Evolutionary conservation across 169 alveolate species (phyloP).

Genomic region (Besnoitia besnoiti): DNA sequence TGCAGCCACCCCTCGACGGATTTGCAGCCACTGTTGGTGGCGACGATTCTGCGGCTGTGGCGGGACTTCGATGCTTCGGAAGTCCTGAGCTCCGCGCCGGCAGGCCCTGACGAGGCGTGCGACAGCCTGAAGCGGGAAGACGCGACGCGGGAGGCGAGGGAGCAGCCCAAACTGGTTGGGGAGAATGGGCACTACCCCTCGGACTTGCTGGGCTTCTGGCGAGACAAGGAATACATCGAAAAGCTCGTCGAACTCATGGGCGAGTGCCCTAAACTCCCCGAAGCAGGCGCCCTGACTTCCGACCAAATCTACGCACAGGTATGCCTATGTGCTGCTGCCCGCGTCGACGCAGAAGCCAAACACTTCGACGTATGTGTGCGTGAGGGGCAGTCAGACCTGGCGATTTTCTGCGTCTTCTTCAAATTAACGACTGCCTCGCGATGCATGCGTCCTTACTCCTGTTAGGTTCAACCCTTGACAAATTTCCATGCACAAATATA

Average conservation of each 20-base stretch:
- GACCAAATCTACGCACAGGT: conserved; percentile 69
- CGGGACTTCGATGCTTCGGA: conserved; percentile 40
- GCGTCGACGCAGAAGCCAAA: too few relatives aligned
- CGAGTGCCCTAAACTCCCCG: conserved; percentile 58
- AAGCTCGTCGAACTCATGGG: conserved; percentile 53
- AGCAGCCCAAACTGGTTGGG: conserved; percentile 21
- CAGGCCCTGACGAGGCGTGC: background rate
- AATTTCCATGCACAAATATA: background rate
- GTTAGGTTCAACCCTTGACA: too few relatives aligned
- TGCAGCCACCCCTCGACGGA: conserved; percentile 62
- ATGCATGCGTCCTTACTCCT: background rate
- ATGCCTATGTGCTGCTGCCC: too few relatives aligned
- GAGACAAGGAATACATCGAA: conserved; percentile 64
- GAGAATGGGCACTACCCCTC: conserved; percentile 37
- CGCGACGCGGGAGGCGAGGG: background rate
- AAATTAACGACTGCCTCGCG: too few relatives aligned
- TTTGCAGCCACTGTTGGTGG: conserved; percentile 50
- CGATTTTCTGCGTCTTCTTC: too few relatives aligned
- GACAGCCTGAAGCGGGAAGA: background rate
- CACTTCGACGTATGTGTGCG: too few relatives aligned
- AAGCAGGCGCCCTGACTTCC: conserved; percentile 60
- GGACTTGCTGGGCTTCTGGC: conserved; percentile 36
- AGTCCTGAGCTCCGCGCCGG: background rate
- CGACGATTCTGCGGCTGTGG: conserved; percentile 63
- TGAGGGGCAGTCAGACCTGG: too few relatives aligned